Percentiles rank a stretch among this genome's conserved stretches.
These are phyloP conservation scores for Apiotrichum akiyoshidainum DNA, from an alignment of 1,284 basidiomycete genomes.

Conservation along the genomic window DNA sequence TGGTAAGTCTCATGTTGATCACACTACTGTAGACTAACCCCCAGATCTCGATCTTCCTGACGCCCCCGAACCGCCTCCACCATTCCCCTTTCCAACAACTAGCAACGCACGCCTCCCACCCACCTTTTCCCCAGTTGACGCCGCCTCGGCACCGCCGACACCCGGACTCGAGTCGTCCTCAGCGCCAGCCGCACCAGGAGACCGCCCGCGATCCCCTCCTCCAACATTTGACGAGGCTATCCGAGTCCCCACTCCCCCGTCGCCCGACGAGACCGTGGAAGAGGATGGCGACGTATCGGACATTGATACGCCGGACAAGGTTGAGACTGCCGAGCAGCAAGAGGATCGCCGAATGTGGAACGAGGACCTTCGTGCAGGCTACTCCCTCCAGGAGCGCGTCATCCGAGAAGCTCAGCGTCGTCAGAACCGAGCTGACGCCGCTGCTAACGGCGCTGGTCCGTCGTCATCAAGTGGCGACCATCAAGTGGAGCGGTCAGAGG, in stretches of 20 bases:
- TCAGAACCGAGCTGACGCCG: not conserved
- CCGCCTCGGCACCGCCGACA: not conserved
- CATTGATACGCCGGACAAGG: not conserved
- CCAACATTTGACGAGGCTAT: conserved; percentile 28
- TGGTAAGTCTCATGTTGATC: conserved; percentile 28
- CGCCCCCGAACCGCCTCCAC: conserved; percentile 39
- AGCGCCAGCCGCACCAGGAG: not conserved
- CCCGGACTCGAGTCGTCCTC: not conserved
- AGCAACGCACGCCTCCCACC: conserved; percentile 33
- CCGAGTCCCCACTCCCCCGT: conserved; percentile 34
- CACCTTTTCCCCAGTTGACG: conserved; percentile 17
- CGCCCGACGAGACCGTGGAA: conserved; percentile 20
- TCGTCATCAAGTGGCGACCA: not conserved
- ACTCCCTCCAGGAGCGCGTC: conserved; percentile 41
- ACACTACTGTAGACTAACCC: not conserved
- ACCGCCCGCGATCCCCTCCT: conserved; percentile 35
- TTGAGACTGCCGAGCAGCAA: conserved; percentile 25
- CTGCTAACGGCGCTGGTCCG: not conserved
- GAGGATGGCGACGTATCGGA: not conserved
- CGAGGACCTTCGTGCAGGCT: conserved; percentile 43
- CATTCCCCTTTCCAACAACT: conserved; percentile 40
- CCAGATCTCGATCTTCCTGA: conserved; percentile 37
- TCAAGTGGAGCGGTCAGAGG: not conserved
- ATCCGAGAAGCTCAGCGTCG: conserved; percentile 25
- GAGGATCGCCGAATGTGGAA: conserved; percentile 43